Conservation (phyloP, 768 basidiomycete species). For the Boletus reticulatus region DNA sequence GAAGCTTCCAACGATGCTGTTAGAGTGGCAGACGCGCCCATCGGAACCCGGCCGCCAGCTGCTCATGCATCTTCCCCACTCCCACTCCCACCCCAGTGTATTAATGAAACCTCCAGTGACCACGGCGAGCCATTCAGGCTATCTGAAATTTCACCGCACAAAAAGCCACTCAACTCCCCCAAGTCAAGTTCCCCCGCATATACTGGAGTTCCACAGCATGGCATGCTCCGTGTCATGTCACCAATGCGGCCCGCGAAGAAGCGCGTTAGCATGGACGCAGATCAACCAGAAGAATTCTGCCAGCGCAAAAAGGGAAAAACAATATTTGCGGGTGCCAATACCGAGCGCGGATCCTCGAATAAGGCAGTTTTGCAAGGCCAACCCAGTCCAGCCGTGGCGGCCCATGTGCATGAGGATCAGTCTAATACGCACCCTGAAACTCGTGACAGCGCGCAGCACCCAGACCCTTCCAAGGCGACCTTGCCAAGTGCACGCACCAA, state of each 20-base stretch:
- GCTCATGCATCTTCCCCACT: not conserved
- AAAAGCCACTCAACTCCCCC: constrained; percentile 13
- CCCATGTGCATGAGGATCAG: constrained; percentile 9
- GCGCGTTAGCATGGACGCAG: constrained; percentile 38
- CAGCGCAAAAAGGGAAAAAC: constrained; percentile 34
- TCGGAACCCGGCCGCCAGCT: constrained; percentile 7
- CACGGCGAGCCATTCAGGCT: constrained; percentile 36
- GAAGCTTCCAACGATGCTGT: constrained; percentile 9
- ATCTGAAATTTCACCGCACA: constrained; percentile 51
- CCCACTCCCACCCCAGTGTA: not conserved
- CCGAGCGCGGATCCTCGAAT: constrained; percentile 17
- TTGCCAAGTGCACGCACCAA: constrained; percentile 31
- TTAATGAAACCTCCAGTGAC: not conserved
- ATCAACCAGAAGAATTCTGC: constrained; percentile 17
- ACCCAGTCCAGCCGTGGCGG: not conserved
- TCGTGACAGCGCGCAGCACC: not conserved
- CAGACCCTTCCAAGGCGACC: constrained; percentile 4
- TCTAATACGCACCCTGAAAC: constrained; percentile 1
- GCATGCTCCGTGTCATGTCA: constrained; percentile 28
- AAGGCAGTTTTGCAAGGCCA: constrained; percentile 10
- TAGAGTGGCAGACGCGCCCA: constrained; percentile 5
- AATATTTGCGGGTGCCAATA: constrained; percentile 5
- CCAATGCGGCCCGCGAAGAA: constrained; percentile 47
- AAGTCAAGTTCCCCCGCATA: constrained; percentile 4
- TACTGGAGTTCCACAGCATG: constrained; percentile 19